These are phyloP conservation scores for Senecio squalidus DNA, from an alignment of 140 eudicot species.

Conservation along the genomic window DNA sequence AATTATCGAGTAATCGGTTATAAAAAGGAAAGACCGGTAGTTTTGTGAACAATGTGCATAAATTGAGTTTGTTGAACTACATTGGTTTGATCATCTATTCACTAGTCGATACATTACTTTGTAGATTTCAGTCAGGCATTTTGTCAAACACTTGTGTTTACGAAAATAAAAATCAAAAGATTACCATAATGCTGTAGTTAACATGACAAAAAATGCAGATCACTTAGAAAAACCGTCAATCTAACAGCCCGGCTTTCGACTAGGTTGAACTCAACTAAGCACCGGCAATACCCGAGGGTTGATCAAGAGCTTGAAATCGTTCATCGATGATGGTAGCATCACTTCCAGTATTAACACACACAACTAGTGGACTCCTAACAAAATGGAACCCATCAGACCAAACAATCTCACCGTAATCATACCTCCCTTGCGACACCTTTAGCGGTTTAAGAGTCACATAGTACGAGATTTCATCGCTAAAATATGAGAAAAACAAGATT, in stretches of 20 bases:
- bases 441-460: slow-evolving; percentile 45
- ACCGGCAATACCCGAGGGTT: not conserved
- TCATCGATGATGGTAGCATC: slow-evolving; percentile 8
- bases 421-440: slow-evolving; percentile 59
- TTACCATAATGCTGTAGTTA: not conserved
- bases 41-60: too few relatives aligned
- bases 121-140: slow-evolving; percentile 14
- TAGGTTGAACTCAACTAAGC: not conserved
- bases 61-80: too few relatives aligned
- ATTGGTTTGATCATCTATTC: too few relatives aligned
- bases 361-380: slow-evolving; percentile 64
- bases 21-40: too few relatives aligned
- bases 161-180: not conserved
- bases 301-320: slow-evolving; percentile 14
- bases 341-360: slow-evolving; percentile 41
- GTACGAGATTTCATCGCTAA: slow-evolving; percentile 36
- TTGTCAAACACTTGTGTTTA: slow-evolving; percentile 7
- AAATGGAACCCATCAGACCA: slow-evolving; percentile 65
- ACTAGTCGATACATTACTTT: too few relatives aligned
- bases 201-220: not conserved
- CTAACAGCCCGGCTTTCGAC: not conserved
- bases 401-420: slow-evolving; percentile 66
- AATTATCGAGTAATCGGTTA: too few relatives aligned
- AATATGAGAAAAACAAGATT: slow-evolving; percentile 43
- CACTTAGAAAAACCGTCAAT: slow-evolving; percentile 13